phyloP scores from a whole-genome alignment of 495 filamentous ascomycete species.

The Xylaria intraflava region DNA sequence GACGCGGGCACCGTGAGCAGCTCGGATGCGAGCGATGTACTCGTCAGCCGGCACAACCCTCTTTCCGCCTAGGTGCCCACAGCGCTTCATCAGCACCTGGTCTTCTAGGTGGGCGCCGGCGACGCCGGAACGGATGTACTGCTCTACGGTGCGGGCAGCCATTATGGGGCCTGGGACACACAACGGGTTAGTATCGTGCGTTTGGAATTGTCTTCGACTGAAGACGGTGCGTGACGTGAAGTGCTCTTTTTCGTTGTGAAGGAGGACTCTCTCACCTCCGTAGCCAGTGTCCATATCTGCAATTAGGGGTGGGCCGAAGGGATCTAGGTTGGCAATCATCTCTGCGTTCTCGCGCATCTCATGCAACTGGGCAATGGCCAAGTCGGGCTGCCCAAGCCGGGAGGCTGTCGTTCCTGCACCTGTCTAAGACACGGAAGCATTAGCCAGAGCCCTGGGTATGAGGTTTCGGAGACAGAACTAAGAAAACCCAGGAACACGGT shows the following conservation, averaged over 20 bases:
- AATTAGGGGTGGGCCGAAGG: conserved; percentile 51
- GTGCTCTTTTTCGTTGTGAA: background rate
- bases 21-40: conserved; percentile 52
- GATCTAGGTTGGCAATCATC: conserved; percentile 60
- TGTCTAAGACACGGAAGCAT: conserved; percentile 37
- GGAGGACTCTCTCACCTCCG: conserved; percentile 36
- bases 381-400: conserved; percentile 54
- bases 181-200: background rate
- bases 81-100: conserved; percentile 59
- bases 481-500: background rate
- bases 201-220: background rate
- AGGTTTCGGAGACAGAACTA: background rate
- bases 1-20: conserved; percentile 36
- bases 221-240: background rate
- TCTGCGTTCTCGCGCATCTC: conserved; percentile 60
- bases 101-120: conserved; percentile 68
- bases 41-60: conserved; percentile 48
- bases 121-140: conserved; percentile 57
- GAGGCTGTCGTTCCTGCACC: conserved; percentile 61
- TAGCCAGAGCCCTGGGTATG: background rate
- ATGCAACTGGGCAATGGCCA: conserved; percentile 53
- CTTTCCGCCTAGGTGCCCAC: conserved; percentile 57
- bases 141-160: conserved; percentile 53
- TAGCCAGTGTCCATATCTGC: conserved; percentile 62
- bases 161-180: conserved; percentile 44